These are phyloP conservation scores for Cichorium intybus DNA, from an alignment of 140 eudicot species.

Conservation along the genomic window DNA sequence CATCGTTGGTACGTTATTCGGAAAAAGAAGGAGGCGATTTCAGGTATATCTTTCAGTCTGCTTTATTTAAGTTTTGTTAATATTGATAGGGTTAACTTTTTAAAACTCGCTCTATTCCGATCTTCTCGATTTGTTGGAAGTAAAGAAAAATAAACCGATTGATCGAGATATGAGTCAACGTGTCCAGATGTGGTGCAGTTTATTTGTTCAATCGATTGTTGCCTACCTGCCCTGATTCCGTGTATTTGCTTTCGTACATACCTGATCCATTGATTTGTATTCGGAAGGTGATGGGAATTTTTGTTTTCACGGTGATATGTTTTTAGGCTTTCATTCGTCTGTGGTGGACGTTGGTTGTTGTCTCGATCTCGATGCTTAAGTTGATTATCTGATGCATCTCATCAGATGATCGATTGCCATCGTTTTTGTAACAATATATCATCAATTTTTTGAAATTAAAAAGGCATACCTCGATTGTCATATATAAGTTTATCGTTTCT, in stretches of 20 bases:
- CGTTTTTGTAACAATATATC: no score
- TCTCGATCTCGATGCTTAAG: not conserved
- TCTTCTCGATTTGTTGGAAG: not conserved
- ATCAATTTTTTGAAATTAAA: no score
- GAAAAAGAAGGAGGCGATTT: not conserved
- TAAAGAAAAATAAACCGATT: not conserved
- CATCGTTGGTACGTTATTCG: not conserved
- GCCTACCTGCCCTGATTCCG: not conserved
- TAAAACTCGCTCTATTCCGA: not conserved
- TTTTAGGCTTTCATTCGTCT: not conserved
- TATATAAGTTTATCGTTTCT: no score
- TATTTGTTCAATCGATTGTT: not conserved
- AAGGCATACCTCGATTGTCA: no score
- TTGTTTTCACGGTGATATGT: not conserved
- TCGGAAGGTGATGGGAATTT: not conserved
- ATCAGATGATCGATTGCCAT: no score
- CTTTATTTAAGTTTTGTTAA: not conserved
- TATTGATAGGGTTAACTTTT: not conserved
- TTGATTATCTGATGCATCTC: not conserved
- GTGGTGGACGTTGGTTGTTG: not conserved
- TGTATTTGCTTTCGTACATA: not conserved
- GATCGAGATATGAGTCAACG: not conserved
- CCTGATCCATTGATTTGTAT: not conserved
- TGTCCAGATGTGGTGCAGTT: not conserved
- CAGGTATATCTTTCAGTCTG: constrained; percentile 12